Evolutionary conservation across 1,284 basidiomycete genomes (phyloP).

Genomic region (Ceratobasidium sp.): DNA sequence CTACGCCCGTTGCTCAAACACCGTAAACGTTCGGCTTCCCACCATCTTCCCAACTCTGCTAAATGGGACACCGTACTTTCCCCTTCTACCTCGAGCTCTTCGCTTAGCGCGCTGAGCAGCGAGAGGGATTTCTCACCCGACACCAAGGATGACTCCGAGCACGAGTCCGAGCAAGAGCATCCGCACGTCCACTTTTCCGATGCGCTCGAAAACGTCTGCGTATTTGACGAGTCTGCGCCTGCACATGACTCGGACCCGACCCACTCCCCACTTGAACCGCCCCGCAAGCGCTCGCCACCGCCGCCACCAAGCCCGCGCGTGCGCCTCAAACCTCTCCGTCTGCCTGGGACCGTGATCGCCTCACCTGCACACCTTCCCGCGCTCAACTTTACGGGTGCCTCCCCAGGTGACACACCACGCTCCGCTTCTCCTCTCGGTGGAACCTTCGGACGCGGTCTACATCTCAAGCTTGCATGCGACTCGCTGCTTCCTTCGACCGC

Average conservation of each 20-base stretch:
- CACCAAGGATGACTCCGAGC: not conserved
- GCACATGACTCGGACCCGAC: conserved; percentile 35
- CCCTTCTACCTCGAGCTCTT: not conserved
- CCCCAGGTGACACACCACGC: not conserved
- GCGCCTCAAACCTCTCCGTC: conserved; percentile 8
- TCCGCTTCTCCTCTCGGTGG: not conserved
- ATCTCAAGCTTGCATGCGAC: conserved; percentile 23
- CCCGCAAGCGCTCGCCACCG: not conserved
- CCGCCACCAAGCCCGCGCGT: conserved; percentile 20
- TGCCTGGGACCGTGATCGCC: conserved; percentile 28
- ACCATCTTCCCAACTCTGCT: conserved; percentile 17
- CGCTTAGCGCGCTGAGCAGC: not conserved
- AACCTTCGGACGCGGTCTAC: not conserved
- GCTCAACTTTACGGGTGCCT: not conserved
- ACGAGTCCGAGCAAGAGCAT: not conserved
- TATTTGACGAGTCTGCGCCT: conserved; percentile 30
- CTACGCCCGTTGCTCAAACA: conserved; percentile 38
- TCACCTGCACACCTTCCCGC: conserved; percentile 7
- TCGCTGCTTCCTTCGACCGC: conserved; percentile 13
- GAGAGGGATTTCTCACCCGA: not conserved
- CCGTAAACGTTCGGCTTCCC: conserved; percentile 32
- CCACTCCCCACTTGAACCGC: conserved; percentile 22
- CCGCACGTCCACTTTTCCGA: conserved; percentile 34
- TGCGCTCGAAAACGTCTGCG: conserved; percentile 26
- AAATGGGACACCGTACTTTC: conserved; percentile 2